Evolutionary conservation across 768 basidiomycete genomes (phyloP).

Genomic region (Lactarius tabidus): DNA sequence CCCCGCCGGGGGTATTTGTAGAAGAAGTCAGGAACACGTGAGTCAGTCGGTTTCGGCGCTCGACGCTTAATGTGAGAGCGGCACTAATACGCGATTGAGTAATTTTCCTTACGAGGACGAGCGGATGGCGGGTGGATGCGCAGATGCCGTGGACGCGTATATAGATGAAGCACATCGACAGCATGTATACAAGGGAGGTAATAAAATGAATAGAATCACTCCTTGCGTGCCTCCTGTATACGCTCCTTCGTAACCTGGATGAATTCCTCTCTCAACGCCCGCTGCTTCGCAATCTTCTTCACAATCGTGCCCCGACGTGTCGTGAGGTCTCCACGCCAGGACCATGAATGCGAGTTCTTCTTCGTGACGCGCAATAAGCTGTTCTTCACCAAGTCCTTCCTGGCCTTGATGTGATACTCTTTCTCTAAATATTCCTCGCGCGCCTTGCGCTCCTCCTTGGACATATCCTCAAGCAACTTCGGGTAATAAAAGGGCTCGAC

Average conservation of each 20-base stretch:
- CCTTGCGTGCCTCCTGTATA: conserved; percentile 29
- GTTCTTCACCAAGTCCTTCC: conserved; percentile 33
- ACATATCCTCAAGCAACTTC: conserved; percentile 74
- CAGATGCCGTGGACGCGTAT: background rate
- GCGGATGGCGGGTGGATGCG: background rate
- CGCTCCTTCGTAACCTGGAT: conserved; percentile 37
- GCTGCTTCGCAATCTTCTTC: conserved; percentile 45
- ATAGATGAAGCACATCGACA: background rate
- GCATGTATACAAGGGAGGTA: background rate
- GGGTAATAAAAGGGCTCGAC: conserved; percentile 95
- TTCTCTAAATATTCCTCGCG: conserved; percentile 62
- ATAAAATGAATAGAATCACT: background rate
- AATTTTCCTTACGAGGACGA: background rate
- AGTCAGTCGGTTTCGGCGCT: background rate
- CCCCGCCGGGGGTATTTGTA: too few species aligned
- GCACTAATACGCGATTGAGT: background rate
- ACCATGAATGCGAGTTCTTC: conserved; percentile 38
- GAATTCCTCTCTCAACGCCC: conserved; percentile 41
- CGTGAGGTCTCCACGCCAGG: conserved; percentile 36
- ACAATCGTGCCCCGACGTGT: conserved; percentile 49
- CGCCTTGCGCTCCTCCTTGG: conserved; percentile 45
- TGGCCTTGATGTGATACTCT: conserved; percentile 47
- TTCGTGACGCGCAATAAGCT: conserved; percentile 37
- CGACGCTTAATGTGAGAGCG: too few species aligned
- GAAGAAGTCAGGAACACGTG: background rate